Conservation (phyloP, 208 protist genomes). For the Trypanosoma scelopori region DNA sequence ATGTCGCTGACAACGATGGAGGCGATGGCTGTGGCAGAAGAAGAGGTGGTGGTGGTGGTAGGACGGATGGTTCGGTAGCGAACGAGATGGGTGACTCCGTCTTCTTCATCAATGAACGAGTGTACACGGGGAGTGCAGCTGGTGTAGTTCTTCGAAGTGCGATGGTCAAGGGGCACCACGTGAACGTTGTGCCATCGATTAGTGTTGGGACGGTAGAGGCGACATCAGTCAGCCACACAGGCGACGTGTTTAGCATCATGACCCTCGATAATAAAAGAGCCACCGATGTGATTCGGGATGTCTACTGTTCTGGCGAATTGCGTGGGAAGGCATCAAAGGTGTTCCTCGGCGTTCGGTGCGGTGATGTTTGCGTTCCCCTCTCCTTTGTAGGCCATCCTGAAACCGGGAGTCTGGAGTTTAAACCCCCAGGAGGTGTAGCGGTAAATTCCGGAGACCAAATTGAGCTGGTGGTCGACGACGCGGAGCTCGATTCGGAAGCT, state of each 20-base stretch:
- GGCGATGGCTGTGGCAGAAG: not conserved
- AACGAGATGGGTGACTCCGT: constrained; percentile 63
- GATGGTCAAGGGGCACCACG: constrained; percentile 50
- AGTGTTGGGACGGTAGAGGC: constrained; percentile 38
- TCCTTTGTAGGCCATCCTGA: constrained; percentile 73
- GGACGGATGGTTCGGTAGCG: constrained; percentile 10
- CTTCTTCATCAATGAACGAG: constrained; percentile 81
- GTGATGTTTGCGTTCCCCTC: constrained; percentile 55
- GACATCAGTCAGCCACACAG: constrained; percentile 31
- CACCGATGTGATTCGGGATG: constrained; percentile 59
- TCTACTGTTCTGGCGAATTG: constrained; percentile 62
- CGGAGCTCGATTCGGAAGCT: constrained; percentile 78
- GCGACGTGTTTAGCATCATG: constrained; percentile 47
- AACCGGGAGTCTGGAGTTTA: constrained; percentile 42
- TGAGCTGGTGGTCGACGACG: constrained; percentile 80
- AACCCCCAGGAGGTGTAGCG: constrained; percentile 35
- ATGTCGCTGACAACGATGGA: not conserved
- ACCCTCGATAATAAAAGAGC: constrained; percentile 44
- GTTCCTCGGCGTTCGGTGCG: constrained; percentile 60
- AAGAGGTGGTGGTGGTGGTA: not conserved
- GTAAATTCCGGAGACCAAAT: constrained; percentile 34
- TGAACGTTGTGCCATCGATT: constrained; percentile 82
- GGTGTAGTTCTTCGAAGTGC: constrained; percentile 72
- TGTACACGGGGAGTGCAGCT: constrained; percentile 77
- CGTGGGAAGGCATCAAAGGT: constrained; percentile 59